A percentile compares a stretch with the other conserved stretches of the same genome.
phyloP scores from a whole-genome alignment of 805 yeast genomes.

The Starmerella davenportii region DNA sequence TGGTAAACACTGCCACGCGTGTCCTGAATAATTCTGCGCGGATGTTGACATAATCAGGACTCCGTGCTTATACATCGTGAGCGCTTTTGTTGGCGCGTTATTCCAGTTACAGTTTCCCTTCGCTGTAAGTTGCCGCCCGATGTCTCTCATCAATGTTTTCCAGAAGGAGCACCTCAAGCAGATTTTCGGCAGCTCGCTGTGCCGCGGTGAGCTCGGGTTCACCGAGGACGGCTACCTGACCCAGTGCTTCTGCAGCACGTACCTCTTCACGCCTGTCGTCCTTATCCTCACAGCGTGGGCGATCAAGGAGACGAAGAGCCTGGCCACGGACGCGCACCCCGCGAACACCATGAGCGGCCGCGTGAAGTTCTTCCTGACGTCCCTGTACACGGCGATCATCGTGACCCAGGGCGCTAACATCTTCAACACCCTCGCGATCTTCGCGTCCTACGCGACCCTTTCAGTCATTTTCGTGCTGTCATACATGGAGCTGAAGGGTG shows the following conservation, averaged over 20 bases:
- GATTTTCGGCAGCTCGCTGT: constrained; percentile 10
- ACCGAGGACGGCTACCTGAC: constrained; percentile 15
- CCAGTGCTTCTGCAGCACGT: constrained; percentile 16
- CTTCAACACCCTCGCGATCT: constrained; percentile 14
- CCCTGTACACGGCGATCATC: constrained; percentile 8
- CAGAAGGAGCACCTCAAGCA: not conserved
- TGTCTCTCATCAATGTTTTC: not conserved
- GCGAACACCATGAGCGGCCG: constrained; percentile 8
- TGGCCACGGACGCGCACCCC: constrained; percentile 10
- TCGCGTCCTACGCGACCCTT: constrained; percentile 8
- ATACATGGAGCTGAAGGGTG: constrained; percentile 18
- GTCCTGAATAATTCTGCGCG: too few species aligned
- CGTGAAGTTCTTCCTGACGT: constrained; percentile 13
- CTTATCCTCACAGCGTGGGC: constrained; percentile 11
- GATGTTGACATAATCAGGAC: too few species aligned
- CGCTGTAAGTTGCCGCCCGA: too few species aligned
- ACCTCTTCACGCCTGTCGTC: constrained; percentile 14
- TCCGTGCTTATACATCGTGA: too few species aligned
- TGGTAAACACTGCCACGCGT: too few species aligned
- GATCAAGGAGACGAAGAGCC: constrained; percentile 5
- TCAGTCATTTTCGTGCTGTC: constrained; percentile 13
- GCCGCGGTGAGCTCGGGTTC: constrained; percentile 13
- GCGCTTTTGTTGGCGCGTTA: too few species aligned
- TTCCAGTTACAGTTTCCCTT: too few species aligned
- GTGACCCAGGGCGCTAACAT: constrained; percentile 11